phyloP scores from a whole-genome alignment of 495 filamentous ascomycete species.

The Tuber calosporum region DNA sequence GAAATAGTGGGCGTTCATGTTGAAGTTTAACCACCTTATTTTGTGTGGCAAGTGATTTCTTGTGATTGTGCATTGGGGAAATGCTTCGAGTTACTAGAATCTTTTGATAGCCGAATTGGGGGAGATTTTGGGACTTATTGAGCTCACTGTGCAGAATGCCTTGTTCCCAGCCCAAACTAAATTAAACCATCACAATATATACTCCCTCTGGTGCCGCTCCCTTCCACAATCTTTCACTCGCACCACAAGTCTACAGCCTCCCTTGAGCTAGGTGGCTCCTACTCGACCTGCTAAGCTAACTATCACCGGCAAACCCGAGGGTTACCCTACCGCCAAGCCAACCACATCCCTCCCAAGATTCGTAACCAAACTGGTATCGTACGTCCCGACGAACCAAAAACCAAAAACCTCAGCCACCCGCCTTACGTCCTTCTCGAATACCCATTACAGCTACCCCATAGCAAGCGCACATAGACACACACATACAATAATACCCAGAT shows the following conservation, averaged over 20 bases:
- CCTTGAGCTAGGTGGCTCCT: neutral
- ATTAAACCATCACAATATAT: neutral
- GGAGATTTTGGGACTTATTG: neutral
- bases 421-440: slow-evolving; percentile 15
- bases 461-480: slow-evolving; percentile 10
- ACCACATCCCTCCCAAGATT: neutral
- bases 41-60: neutral
- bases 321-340: neutral
- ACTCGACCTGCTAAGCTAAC: neutral
- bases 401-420: slow-evolving; percentile 3
- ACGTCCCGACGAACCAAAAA: neutral
- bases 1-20: neutral
- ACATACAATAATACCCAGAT: slow-evolving; percentile 11
- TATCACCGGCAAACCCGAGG: neutral
- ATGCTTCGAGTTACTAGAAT: neutral
- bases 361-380: neutral
- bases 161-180: neutral
- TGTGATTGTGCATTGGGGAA: neutral
- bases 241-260: neutral
- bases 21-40: neutral
- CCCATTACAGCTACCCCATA: neutral
- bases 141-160: neutral
- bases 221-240: neutral
- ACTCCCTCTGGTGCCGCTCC: neutral
- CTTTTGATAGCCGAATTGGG: neutral